Evolutionary conservation across 768 basidiomycete genomes (phyloP), one percentile per base, ranked within the genome.

Genomic region (Podaxis carcinomalis): DNA sequence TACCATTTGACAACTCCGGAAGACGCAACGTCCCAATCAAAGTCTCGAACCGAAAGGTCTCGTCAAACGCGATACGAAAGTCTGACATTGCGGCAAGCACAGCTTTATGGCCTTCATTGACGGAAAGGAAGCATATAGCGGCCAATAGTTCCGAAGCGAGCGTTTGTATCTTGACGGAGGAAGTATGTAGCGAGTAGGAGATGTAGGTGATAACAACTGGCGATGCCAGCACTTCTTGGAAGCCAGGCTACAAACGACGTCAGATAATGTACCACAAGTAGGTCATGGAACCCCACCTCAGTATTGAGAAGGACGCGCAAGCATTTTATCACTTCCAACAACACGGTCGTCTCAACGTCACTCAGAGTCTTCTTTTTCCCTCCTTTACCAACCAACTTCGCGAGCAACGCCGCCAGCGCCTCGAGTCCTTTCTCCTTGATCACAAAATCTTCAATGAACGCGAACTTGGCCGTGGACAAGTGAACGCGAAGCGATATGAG

Each of bases 221-320:
- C 7, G 84, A 84, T 5, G 77, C 70, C 36, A 94, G 72, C 11
- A 92, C 86, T 61, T 83, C 78, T 40, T 79, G 76, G 69, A 94
- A 93, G 5, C 92, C 93, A 54, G 81, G 74, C 92, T 95, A 42
- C 46, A 19, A 19, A 61, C 59, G 7, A 39, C 52, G 68, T 47
- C 67, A 44, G 49, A 64, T 32, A 51, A 13, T 5, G 25, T 54
- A 27, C 19, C 37, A 35, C 3, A 46, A 52, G n/a, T 44, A 47
- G 59, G 42, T 2, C 50, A 25, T 47, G 37, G 56, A 44, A 25
- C 63, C 86, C 69, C 67, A 93, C 94, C 73, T 90, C 85, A 0
- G 89, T 95, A 67, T 97, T 97, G 64, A 95, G 75, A 16, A 98
- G 73, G 0, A 89, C 89, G 42, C 93, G 78, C 23, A 97, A 73